Conservation (phyloP, 2,329 filamentous ascomycete genomes). For the Diaporthe destruens region DNA sequence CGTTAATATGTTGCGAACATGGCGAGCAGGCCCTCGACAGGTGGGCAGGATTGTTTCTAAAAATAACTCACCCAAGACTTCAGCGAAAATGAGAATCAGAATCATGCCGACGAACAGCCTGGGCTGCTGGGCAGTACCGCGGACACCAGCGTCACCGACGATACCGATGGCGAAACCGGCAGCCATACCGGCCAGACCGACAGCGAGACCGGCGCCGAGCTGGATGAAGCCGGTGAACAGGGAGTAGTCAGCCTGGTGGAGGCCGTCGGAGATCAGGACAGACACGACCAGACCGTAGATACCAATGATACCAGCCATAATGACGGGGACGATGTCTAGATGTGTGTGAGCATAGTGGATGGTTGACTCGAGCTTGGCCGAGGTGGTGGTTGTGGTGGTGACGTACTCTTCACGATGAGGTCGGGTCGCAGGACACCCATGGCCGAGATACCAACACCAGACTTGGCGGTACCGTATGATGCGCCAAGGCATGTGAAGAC, state of each 20-base stretch:
- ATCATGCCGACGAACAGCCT: conserved; percentile 97
- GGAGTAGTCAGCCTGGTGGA: conserved; percentile 75
- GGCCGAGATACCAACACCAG: conserved; percentile 96
- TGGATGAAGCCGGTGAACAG: conserved; percentile 89
- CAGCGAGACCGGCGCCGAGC: conserved; percentile 84
- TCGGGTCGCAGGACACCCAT: conserved; percentile 99
- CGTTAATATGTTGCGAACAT: conserved; percentile 11
- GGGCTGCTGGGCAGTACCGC: conserved; percentile 86
- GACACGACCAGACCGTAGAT: conserved; percentile 95
- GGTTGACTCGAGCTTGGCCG: conserved; percentile 34
- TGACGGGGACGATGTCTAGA: conserved; percentile 97
- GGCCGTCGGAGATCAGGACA: conserved; percentile 85
- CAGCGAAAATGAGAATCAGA: conserved; percentile 98
- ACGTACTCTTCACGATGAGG: conserved; percentile 98
- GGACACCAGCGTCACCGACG: conserved; percentile 89
- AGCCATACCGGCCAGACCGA: conserved; percentile 85
- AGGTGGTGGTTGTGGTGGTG: conserved; percentile 2
- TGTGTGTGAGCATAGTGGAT: conserved; percentile 39
- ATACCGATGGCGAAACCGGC: conserved; percentile 90
- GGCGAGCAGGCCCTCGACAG: background rate
- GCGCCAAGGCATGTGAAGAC: conserved; percentile 65
- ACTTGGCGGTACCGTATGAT: conserved; percentile 84
- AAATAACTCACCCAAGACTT: conserved; percentile 85
- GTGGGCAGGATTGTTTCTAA: background rate
- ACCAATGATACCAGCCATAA: conserved; percentile 99